These are phyloP conservation scores for Candida glucosophila DNA, from an alignment of 1,139 yeast genomes.

Conservation along the genomic window DNA sequence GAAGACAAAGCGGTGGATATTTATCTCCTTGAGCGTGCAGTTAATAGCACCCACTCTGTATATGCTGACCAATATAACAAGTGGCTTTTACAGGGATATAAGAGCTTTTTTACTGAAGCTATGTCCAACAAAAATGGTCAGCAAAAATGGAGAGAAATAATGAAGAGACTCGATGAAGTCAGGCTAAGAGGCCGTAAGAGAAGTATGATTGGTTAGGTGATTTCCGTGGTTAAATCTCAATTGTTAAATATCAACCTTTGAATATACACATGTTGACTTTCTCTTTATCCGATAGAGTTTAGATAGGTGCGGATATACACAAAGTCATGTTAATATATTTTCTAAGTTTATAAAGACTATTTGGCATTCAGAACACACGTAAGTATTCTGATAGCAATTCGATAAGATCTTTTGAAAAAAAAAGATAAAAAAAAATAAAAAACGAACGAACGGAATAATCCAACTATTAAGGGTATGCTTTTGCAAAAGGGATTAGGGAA, in stretches of 20 bases:
- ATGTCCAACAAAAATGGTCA: conserved; percentile 18
- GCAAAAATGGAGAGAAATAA: conserved; percentile 45
- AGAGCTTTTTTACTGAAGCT: conserved; percentile 23
- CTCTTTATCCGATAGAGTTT: too few relatives aligned
- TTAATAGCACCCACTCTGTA: conserved; percentile 81
- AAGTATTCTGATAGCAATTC: too few relatives aligned
- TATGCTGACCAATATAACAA: conserved; percentile 54
- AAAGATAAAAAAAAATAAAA: too few relatives aligned
- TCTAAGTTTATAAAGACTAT: too few relatives aligned
- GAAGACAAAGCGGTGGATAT: conserved; percentile 97
- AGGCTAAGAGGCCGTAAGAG: conserved; percentile 90
- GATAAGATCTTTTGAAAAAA: too few relatives aligned
- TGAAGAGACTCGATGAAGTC: conserved; percentile 69
- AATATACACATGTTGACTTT: conserved; percentile 12
- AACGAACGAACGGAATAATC: too few relatives aligned
- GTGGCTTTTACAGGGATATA: conserved; percentile 74
- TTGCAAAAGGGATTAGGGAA: too few relatives aligned
- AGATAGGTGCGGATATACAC: too few relatives aligned
- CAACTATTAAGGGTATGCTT: too few relatives aligned
- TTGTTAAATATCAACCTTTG: not conserved
- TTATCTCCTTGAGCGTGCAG: conserved; percentile 89
- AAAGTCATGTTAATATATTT: too few relatives aligned
- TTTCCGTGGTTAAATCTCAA: too few relatives aligned
- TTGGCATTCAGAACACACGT: too few relatives aligned
- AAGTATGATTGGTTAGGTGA: conserved; percentile 70